A percentile compares a stretch with the other conserved stretches of the same genome.
phyloP scores from a whole-genome alignment of 108 stramenopile species.

The Nitzschia palea region DNA sequence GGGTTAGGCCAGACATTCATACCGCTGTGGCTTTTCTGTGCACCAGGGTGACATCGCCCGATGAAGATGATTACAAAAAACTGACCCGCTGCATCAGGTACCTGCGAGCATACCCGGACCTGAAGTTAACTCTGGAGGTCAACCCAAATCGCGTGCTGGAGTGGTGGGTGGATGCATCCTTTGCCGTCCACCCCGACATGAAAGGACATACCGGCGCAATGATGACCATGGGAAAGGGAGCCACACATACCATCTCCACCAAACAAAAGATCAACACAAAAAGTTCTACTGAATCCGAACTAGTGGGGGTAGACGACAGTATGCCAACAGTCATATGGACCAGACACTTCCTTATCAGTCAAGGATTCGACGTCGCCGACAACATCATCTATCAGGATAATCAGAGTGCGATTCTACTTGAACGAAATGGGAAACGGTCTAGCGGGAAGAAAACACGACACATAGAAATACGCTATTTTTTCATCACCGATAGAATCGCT shows the following conservation, averaged over 20 bases:
- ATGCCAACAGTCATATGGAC: constrained; percentile 35
- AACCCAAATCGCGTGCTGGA: constrained; percentile 1
- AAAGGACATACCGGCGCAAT: constrained; percentile 21
- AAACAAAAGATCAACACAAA: constrained; percentile 46
- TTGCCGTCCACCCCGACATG: constrained; percentile 31
- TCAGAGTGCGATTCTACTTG: constrained; percentile 42
- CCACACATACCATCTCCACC: constrained; percentile 5
- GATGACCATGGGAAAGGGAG: constrained; percentile 30
- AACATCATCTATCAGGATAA: constrained; percentile 38
- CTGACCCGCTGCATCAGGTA: constrained; percentile 37
- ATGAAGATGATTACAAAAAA: constrained; percentile 46
- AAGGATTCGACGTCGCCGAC: constrained; percentile 18
- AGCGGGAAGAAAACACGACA: constrained; percentile 26
- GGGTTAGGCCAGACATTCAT: too few relatives aligned
- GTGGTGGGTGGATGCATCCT: constrained; percentile 39
- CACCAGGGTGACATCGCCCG: constrained; percentile 44
- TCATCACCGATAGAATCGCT: constrained; percentile 34
- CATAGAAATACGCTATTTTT: constrained; percentile 45
- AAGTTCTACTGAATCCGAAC: constrained; percentile 42
- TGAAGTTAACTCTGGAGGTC: constrained; percentile 23
- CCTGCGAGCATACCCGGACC: constrained; percentile 28
- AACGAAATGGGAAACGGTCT: constrained; percentile 34
- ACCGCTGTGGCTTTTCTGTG: too few relatives aligned
- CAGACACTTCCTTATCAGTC: constrained; percentile 24
- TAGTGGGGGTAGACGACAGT: constrained; percentile 22